A percentile compares a stretch with the other conserved stretches of the same genome.
Conservation (phyloP, 495 filamentous ascomycete species). For the Parathielavia hyrcaniae region DNA sequence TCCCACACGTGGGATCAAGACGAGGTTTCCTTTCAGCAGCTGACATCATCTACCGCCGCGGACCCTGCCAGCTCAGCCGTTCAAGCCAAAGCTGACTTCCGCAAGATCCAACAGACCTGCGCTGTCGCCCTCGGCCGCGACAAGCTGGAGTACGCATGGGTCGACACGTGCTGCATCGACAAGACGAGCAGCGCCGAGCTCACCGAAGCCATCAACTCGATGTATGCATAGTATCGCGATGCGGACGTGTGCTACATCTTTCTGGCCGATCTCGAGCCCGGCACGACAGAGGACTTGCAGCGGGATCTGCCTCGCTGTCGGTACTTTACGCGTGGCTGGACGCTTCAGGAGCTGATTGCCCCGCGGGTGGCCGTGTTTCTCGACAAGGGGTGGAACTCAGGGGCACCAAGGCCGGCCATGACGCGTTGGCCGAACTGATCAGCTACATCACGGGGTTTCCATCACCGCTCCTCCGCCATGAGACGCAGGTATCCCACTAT, state of each 20-base stretch:
- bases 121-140: conserved; percentile 16
- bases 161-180: conserved; percentile 35
- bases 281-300: background rate
- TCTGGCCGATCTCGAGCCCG: background rate
- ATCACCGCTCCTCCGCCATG: background rate
- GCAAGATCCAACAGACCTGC: conserved; percentile 25
- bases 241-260: conserved; percentile 12
- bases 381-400: conserved; percentile 6
- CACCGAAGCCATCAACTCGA: conserved; percentile 4
- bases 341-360: conserved; percentile 7
- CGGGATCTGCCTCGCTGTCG: background rate
- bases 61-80: background rate
- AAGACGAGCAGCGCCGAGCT: conserved; percentile 9
- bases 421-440: background rate
- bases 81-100: conserved; percentile 7
- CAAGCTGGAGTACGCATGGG: conserved; percentile 26
- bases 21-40: conserved; percentile 14
- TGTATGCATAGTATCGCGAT: conserved; percentile 8
- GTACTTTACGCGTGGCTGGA: background rate
- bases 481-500: background rate
- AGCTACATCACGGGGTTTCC: conserved; percentile 2
- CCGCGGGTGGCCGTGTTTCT: conserved; percentile 7
- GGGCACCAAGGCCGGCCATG: background rate
- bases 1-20: conserved; percentile 17
- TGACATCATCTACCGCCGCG: background rate